Evolutionary conservation across 495 filamentous ascomycete genomes (phyloP), one percentile per base, ranked within the genome.

Genomic region (Staphylotrichum longicolle): DNA sequence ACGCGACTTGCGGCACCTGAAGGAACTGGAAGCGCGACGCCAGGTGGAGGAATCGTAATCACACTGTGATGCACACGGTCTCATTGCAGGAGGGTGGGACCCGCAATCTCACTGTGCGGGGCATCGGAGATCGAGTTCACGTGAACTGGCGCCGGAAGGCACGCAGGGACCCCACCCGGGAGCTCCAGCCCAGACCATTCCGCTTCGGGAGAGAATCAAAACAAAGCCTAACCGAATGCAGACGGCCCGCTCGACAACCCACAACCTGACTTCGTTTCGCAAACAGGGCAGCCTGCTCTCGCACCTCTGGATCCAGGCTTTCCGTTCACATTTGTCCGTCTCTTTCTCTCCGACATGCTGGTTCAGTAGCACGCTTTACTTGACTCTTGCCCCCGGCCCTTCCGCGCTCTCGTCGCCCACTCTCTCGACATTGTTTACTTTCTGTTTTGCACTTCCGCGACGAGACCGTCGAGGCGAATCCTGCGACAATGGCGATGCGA

Each of bases 401-500:
- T 33, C 12, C 57, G 10, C 20, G 47, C 37, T 10, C 5, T 48
- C 27, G 27, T 41, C 49, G 8, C 39, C 42, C 20, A 14, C 33
- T 39, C 11, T 12, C 12, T 47, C 20, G 14, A 10, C 57, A 35
- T 60, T 60, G 58, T 60, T 56, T 54, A 42, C 57, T 27, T 53
- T 37, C 39, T 9, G 4, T 54, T 54, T 39, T 39, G 6, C 37
- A 39, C 37, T 6, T 7, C 37, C 37, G 10, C 37, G 37, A 39
- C 49, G 30, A 54, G 14, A 35, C n/a, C 35, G 8, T 32, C 52
- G 32, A 33, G 30, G 15, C 49, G 27, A 57, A 60, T 63, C 57
- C 57, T 62, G 57, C 37, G 57, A 58, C 67, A 72, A 85, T 81
- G 83, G 76, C 76, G 46, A 74, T 77, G 68, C 74, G 81, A 74